phyloP scores from a whole-genome alignment of 1,284 basidiomycete genomes.

The Mrakiaceae sp. region DNA sequence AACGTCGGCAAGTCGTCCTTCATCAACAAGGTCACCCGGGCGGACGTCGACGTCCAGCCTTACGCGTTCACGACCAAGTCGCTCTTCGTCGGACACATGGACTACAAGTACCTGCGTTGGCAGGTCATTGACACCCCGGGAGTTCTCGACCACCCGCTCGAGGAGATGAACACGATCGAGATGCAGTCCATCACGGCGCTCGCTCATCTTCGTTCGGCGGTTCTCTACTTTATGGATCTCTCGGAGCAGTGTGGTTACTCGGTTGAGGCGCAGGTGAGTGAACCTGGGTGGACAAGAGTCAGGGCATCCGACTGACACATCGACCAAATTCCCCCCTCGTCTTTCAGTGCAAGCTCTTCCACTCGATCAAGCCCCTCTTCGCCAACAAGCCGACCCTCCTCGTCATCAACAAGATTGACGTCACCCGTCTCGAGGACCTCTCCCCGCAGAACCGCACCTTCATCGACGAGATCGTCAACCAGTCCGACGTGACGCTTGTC shows the following conservation, averaged over 20 bases:
- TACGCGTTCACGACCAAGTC: slow-evolving; percentile 98
- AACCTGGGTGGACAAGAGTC: too few relatives aligned
- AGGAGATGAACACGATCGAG: slow-evolving; percentile 99
- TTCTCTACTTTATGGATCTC: slow-evolving; percentile 94
- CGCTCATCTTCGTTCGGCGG: slow-evolving; percentile 80
- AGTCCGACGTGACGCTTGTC: slow-evolving; percentile 57
- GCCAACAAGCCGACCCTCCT: slow-evolving; percentile 79
- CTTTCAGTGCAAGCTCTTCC: slow-evolving; percentile 81
- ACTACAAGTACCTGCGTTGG: slow-evolving; percentile 96
- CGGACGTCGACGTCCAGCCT: slow-evolving; percentile 93
- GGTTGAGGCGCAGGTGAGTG: slow-evolving; percentile 72
- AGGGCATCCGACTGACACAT: too few relatives aligned
- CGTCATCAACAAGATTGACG: slow-evolving; percentile 93
- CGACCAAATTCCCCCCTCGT: too few relatives aligned
- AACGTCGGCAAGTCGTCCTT: slow-evolving; percentile 97
- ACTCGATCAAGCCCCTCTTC: slow-evolving; percentile 94
- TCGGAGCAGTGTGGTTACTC: slow-evolving; percentile 93
- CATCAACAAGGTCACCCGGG: slow-evolving; percentile 94
- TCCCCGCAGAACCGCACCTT: slow-evolving; percentile 57
- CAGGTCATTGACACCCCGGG: slow-evolving; percentile 95
- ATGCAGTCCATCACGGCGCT: slow-evolving; percentile 97
- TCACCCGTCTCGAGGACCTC: slow-evolving; percentile 72
- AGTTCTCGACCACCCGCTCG: slow-evolving; percentile 70
- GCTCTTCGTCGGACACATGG: slow-evolving; percentile 89
- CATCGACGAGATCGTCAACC: slow-evolving; percentile 71